These are phyloP conservation scores for Coemansia sp. DNA, from an alignment of 371 early-diverging fungal species.

Conservation along the genomic window DNA sequence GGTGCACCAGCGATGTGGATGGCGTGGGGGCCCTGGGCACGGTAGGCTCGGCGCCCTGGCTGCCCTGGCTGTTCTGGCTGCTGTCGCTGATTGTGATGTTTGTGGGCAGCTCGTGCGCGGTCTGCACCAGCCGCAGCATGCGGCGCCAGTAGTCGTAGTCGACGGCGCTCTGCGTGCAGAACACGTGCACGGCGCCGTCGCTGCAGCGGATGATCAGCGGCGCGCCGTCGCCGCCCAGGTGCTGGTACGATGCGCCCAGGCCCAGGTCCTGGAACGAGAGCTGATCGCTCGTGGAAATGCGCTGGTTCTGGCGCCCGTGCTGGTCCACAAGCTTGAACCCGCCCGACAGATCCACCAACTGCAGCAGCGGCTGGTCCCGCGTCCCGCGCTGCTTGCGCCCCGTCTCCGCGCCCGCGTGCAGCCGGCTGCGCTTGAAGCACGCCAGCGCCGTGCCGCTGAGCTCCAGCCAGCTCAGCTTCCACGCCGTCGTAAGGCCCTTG, in stretches of 20 bases:
- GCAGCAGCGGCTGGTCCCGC: conserved; percentile 7
- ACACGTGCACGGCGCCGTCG: conserved; percentile 25
- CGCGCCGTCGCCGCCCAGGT: conserved; percentile 29
- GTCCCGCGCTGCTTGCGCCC: conserved; percentile 2
- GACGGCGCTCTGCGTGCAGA: conserved; percentile 32
- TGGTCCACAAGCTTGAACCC: conserved; percentile 42
- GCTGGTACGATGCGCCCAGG: conserved; percentile 17
- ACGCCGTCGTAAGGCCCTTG: conserved; percentile 29
- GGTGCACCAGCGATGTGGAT: conserved; percentile 21
- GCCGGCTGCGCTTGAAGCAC: conserved; percentile 9
- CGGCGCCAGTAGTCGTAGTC: conserved; percentile 44
- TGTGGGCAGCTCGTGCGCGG: conserved; percentile 8
- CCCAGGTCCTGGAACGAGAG: neutral
- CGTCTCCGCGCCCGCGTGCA: neutral
- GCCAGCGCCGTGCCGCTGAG: conserved; percentile 26
- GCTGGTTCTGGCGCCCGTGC: conserved; percentile 8
- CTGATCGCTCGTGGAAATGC: conserved; percentile 16
- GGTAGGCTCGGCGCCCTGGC: neutral
- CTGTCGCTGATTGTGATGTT: conserved; percentile 5
- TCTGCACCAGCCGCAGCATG: conserved; percentile 16
- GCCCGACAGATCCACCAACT: conserved; percentile 12
- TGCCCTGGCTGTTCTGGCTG: neutral
- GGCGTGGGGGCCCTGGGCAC: neutral
- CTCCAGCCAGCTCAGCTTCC: conserved; percentile 45
- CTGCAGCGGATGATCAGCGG: conserved; percentile 34